Evolutionary conservation across 352 stramenopile genomes (phyloP).

Genomic region (Globisporangium polare): DNA sequence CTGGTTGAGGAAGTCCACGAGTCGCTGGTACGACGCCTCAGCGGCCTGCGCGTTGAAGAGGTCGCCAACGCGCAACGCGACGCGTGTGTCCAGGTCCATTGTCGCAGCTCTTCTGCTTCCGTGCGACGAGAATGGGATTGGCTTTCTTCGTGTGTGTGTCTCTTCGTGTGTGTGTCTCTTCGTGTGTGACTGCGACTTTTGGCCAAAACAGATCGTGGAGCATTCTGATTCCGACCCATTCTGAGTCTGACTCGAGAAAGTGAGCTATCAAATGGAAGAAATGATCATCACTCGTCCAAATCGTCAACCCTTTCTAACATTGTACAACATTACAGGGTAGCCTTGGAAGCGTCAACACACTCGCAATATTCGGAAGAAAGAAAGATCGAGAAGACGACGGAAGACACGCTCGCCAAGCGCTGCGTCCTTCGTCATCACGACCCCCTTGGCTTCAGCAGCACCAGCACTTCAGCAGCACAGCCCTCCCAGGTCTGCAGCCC

Average conservation of each 20-base stretch:
- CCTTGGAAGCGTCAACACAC: too few species aligned
- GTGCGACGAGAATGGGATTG: too few species aligned
- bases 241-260: background rate
- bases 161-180: too few species aligned
- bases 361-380: background rate
- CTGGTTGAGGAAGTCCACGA: slow-evolving; percentile 61
- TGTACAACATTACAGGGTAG: too few species aligned
- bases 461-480: background rate
- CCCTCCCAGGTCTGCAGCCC: background rate
- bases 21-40: slow-evolving; percentile 43
- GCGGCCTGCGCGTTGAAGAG: slow-evolving; percentile 53
- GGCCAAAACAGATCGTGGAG: too few species aligned
- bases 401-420: background rate
- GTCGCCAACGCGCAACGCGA: slow-evolving; percentile 26
- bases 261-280: background rate
- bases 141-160: too few species aligned
- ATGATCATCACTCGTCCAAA: background rate
- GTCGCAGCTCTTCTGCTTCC: background rate
- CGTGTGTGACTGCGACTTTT: too few species aligned
- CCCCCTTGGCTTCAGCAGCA: background rate
- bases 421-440: background rate
- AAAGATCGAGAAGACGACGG: slow-evolving; percentile 10
- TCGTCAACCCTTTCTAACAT: too few species aligned
- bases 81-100: background rate
- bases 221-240: background rate